These are phyloP conservation scores for Theobroma grandiflorum DNA, from an alignment of 441 rosid genomes.

Conservation along the genomic window DNA sequence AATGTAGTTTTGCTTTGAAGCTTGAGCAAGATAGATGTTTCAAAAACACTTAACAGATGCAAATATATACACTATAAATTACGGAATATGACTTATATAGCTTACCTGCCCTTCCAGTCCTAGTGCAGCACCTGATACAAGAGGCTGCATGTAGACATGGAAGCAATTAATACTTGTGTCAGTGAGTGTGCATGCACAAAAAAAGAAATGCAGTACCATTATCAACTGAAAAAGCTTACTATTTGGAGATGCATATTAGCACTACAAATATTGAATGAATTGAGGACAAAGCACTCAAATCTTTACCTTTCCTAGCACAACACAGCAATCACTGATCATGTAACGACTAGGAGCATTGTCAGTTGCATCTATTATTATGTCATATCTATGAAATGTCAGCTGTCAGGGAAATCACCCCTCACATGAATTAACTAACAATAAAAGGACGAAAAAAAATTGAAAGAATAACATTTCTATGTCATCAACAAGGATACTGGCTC, in stretches of 20 bases:
- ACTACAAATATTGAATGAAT: neutral
- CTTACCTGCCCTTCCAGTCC: constrained; percentile 97
- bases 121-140: constrained; percentile 97
- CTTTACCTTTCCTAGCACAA: constrained; percentile 85
- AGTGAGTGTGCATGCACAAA: neutral
- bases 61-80: neutral
- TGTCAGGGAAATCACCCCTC: constrained; percentile 47
- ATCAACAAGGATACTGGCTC: constrained; percentile 77
- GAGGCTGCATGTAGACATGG: constrained; percentile 64
- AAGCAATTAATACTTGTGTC: constrained; percentile 24
- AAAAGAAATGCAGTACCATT: neutral
- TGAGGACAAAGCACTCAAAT: neutral
- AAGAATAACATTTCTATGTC: neutral
- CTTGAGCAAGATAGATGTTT: neutral
- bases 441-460: neutral
- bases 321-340: constrained; percentile 98
- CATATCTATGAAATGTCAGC: constrained; percentile 60
- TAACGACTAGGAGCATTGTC: constrained; percentile 98
- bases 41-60: constrained; percentile 21
- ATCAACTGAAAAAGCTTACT: neutral
- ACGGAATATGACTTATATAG: neutral
- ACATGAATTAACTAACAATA: neutral
- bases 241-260: neutral
- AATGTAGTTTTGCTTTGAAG: constrained; percentile 8
- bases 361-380: constrained; percentile 88